These are phyloP conservation scores for Pseudonitzschia pungens DNA, from an alignment of 108 stramenopile genomes.

Conservation along the genomic window DNA sequence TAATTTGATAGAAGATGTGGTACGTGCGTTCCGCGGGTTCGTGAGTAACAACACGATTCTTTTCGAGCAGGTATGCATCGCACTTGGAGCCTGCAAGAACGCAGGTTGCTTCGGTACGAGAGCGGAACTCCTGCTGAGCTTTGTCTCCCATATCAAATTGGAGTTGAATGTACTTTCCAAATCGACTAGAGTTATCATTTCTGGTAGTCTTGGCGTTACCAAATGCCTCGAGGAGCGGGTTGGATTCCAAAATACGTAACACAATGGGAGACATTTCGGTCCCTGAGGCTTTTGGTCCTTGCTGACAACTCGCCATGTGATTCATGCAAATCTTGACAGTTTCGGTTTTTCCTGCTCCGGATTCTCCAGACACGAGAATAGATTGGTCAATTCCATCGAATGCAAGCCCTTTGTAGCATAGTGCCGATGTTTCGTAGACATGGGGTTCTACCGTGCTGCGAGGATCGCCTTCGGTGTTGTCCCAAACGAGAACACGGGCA, in stretches of 20 bases:
- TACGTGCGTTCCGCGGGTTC: slow-evolving; percentile 94
- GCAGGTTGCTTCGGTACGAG: slow-evolving; percentile 61
- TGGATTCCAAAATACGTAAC: slow-evolving; percentile 76
- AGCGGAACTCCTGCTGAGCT: slow-evolving; percentile 46
- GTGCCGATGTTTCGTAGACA: slow-evolving; percentile 79
- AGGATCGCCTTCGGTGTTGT: slow-evolving; percentile 40
- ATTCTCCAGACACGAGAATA: slow-evolving; percentile 90
- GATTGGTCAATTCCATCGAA: slow-evolving; percentile 69
- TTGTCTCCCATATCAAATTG: slow-evolving; percentile 64
- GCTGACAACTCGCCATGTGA: slow-evolving; percentile 75
- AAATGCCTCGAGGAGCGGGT: slow-evolving; percentile 90
- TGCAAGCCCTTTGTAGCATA: slow-evolving; percentile 79
- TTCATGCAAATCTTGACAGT: slow-evolving; percentile 93
- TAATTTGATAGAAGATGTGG: slow-evolving; percentile 98
- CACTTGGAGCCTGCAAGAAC: slow-evolving; percentile 72
- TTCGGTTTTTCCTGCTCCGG: slow-evolving; percentile 94
- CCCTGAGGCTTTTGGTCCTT: slow-evolving; percentile 32
- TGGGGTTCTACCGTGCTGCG: slow-evolving; percentile 61
- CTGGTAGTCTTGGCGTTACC: slow-evolving; percentile 88
- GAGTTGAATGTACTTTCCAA: slow-evolving; percentile 87
- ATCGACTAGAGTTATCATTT: slow-evolving; percentile 86
- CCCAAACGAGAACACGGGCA: slow-evolving; percentile 67
- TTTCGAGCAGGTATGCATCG: slow-evolving; percentile 94
- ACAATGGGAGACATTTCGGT: slow-evolving; percentile 41
- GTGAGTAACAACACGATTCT: slow-evolving; percentile 90